These are phyloP conservation scores for Neurospora sp. DNA, from an alignment of 495 filamentous ascomycete genomes.

Conservation along the genomic window DNA sequence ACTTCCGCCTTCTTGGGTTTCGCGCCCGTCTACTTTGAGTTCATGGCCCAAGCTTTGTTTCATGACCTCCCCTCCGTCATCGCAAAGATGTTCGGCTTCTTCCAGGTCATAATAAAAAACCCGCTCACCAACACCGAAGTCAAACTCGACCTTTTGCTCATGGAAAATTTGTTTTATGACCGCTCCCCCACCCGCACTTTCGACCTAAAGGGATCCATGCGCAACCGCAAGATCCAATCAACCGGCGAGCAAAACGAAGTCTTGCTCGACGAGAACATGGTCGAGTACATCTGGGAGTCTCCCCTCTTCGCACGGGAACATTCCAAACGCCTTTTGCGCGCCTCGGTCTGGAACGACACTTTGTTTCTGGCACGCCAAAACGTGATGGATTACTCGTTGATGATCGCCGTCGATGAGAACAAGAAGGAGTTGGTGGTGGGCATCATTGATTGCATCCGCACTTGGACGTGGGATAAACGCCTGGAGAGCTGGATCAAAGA, in stretches of 20 bases:
- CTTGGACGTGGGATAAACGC: constrained; percentile 99
- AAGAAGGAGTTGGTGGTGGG: constrained; percentile 87
- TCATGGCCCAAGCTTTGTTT: constrained; percentile 93
- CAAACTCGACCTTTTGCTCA: constrained; percentile 86
- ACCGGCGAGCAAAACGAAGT: constrained; percentile 96
- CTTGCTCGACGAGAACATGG: constrained; percentile 96
- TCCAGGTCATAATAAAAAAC: constrained; percentile 94
- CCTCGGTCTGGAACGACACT: constrained; percentile 93
- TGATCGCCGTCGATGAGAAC: constrained; percentile 92
- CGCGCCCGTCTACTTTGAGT: constrained; percentile 91
- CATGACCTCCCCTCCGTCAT: constrained; percentile 95
- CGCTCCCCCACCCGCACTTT: constrained; percentile 86
- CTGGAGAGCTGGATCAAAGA: constrained; percentile 98
- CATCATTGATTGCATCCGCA: constrained; percentile 97
- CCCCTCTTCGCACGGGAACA: constrained; percentile 91
- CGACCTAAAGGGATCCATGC: constrained; percentile 97
- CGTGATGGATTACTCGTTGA: constrained; percentile 98
- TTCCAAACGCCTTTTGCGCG: constrained; percentile 76
- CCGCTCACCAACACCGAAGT: constrained; percentile 85
- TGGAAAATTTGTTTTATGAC: constrained; percentile 99
- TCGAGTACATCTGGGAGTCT: constrained; percentile 97
- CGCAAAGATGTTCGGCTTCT: constrained; percentile 98
- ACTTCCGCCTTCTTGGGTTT: constrained; percentile 90
- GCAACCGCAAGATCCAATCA: constrained; percentile 88
- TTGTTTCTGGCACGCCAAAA: constrained; percentile 84